Evolutionary conservation across 768 basidiomycete genomes (phyloP), one percentile per base, ranked within the genome.

Genomic region (Termitomyces sp.): DNA sequence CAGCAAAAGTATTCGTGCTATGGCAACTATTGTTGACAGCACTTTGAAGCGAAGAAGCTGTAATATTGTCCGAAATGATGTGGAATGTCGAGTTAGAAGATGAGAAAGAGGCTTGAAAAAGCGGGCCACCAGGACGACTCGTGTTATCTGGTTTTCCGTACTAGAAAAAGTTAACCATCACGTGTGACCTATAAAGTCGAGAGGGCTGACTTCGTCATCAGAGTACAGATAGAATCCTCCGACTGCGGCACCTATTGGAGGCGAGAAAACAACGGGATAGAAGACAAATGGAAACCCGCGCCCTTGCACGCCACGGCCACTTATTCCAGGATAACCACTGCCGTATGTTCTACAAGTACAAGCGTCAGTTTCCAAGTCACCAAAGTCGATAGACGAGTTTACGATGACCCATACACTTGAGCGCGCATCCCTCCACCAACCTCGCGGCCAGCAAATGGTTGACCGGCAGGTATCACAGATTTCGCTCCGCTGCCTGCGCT

Each of bases 211-310:
- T 34, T 48, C 47, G 2, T 35, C 46, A 34, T 47, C 47, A 3
- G 21, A 15, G 15, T 48, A 48, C 35, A 49, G 22, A 37, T 49
- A 49, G 3, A 21, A 49, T 24, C 2, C 35, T n/a, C 35, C 48
- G n/a, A n/a, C n/a, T n/a, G n/a, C n/a, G 2, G 9, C 35, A 26
- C 48, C 35, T 49, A 49, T 49, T n/a, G 22, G 35, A 49, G 48
- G 22, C 35, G 48, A 24, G 17, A 49, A 49, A 49, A 49, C 35
- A 37, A 37, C 22, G 1, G 47, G 47, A 78, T 81, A 84, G 66
- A 75, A 84, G 59, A 71, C 71, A 41, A 81, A 83, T 1, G 81
- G 82, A 60, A 83, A 82, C 2, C 74, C 75, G 1, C 74, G 68
- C 0, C 72, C 73, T 1, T 56, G 44, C 17, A 81, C 78, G 12